Base-by-base conservation (phyloP, 1,139 yeast species). In the Pichia sp. region DNA sequence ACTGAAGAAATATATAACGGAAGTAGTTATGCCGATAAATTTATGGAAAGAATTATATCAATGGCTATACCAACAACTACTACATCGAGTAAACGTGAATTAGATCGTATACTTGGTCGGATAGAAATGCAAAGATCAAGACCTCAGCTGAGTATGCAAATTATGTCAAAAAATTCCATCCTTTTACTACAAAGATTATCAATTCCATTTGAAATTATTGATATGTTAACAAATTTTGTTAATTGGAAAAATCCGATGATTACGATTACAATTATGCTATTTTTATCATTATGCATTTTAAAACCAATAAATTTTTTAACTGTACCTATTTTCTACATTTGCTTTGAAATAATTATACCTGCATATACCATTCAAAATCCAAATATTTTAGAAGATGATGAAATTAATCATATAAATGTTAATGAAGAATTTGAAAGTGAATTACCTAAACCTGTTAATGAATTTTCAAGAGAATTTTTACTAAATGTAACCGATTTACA, bases 401-500 rank as follows among this genome's bases (percentile, higher is more conserved):
- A 27, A 10, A 5, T 10, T 2, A 36, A 36, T 10, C 18, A 36
- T 18, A 10, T 26, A 26, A 29, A 36, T 27, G 8, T 36, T 18
- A 18, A 18, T 18, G 18, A 18, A 18, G 18, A 18, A 0, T 64
- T 69, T 42, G 67, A 69, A 6, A 71, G 76, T 11, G 72, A 68
- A 10, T 57, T 75, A 0, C 94, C 95, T 1, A 79, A 77, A 52
- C 95, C 95, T 0, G 86, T 83, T 3, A 86, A 92, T 2, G 88
- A 87, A 62, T 72, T 86, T 44, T 81, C 92, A 26, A 74, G 86
- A 47, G 96, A 88, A 62, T 88, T 87, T 62, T 67, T 83, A 31
- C 65, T 88, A 53, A 88, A 88, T 63, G 70, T 86, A 57, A 86
- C 95, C 0, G 96, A 88, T 66, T 71, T 88, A 49, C 96, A 88